Base-by-base conservation (phyloP, 257 asterid genomes). In the Solanum sitiens region DNA sequence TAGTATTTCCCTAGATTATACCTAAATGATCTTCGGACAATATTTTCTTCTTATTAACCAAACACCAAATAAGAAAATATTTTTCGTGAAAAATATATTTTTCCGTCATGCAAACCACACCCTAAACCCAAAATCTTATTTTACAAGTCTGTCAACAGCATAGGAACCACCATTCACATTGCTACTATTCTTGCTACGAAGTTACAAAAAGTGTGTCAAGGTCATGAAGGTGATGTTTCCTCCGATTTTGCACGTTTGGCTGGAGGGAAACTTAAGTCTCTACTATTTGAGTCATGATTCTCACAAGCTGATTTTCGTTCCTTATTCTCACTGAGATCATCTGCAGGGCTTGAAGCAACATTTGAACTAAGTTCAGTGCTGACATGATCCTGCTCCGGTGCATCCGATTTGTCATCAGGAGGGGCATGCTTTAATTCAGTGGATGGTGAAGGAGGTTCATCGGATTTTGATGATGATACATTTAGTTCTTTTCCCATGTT, bases 401-500 rank as follows among this genome's bases (percentile, higher is more conserved):
- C 63, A 84, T 92, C 94, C 74, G 89, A 83, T 71, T 89, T 90
- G 25, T 89, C 79, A 75, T 84, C 71, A 32, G 72, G 65, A 56
- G 84, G 39, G 23, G 91, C 86, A 50, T 89, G 90, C 86, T 90
- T 89, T 8, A 35, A 85, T 42, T 89, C 91, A 18, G 73, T 32
- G 53, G 86, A 23, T 40, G 88, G 90, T 23, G 67, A 86, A 63
- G 86, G 42, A 89, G 90, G 90, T 86, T 86, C 91, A 32, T 88
- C 90, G 14, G 93, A 44, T 32, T 84, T 90, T 3, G 91, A 85
- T 12, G 93, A 84, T 7, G 93, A 84, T 20, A 91, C 83, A 83
- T 91, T 91, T 79, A 73, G 53, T 88, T 92, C 93, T 87, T 93
- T 93, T 90, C 92, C 98, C 93, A 93, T 92, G 92, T 91, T 91